Evolutionary conservation across 225 moss, liverwort and hornwort species (phyloP), one percentile per base, ranked within the genome.

Genomic region (Bryum argenteum): DNA sequence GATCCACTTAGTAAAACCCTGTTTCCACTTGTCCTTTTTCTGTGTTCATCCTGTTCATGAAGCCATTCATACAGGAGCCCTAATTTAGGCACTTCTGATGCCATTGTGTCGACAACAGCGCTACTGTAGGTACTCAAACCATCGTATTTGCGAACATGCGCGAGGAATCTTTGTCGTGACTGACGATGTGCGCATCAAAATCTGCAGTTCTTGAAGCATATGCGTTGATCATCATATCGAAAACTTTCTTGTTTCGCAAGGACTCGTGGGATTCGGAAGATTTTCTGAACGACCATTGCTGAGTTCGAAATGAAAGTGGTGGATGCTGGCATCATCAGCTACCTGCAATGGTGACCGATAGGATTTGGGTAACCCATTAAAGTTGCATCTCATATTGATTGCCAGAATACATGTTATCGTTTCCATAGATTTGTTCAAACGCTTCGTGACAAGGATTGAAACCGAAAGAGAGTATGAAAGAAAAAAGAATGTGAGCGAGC

Each of bases 331-430:
- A 57, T 48, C 37, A 38, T 16, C 1, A 53, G 62, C 47, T 33
- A 58, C n/a, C 23, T 67, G 62, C n/a, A 13, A 50, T 51, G 70
- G 59, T n/a, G 18, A 13, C 12, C 10, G 20, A 38, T 82, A 77
- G 76, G 80, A 59, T 76, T 73, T 63, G 66, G 18, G 61, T 16
- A 59, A 38, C 11, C 14, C 26, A 10, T 47, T 14, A 47, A 47
- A 47, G 14, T 12, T 14, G 47, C 10, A 47, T 48, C 11, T 6
- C 48, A 48, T 17, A 16, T 17, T 48, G 47, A 48, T 16, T 16
- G 17, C 14, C 47, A 16, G 47, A 47, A 14, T 17, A 5, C 48
- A 48, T 48, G 11, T 15, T 33, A 4, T 33, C 7, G 33, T 33
- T 33, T 28, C 7, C 33, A 33, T 6, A 33, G 7, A 6, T 5